phyloP scores from a whole-genome alignment of 768 basidiomycete genomes.

The Mrakia gelida region DNA sequence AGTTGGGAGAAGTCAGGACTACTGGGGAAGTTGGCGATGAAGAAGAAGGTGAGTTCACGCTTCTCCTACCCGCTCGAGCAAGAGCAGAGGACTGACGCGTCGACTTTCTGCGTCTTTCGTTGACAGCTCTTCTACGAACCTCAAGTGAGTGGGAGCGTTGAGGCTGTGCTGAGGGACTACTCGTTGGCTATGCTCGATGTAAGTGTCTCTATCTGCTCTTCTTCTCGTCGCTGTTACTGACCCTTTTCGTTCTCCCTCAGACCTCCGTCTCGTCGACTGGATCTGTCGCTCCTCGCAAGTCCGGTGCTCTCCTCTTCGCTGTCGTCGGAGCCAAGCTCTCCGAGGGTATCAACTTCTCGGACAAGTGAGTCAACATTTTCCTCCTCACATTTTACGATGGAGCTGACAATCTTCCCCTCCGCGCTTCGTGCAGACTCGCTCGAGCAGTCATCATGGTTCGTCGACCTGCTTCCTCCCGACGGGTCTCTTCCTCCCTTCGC shows the following conservation, averaged over 20 bases:
- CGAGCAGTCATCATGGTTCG: constrained; percentile 68
- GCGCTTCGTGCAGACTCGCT: constrained; percentile 52
- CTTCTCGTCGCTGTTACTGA: no score
- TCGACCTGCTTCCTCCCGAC: background rate
- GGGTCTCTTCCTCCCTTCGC: background rate
- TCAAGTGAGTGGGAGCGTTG: constrained; percentile 64
- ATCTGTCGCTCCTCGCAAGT: constrained; percentile 20
- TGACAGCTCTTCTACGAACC: constrained; percentile 84
- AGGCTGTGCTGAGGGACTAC: constrained; percentile 69
- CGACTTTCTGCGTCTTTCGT: background rate
- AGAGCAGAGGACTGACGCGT: no score
- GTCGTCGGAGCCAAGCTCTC: constrained; percentile 97
- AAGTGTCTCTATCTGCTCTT: background rate
- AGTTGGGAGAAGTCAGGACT: constrained; percentile 63
- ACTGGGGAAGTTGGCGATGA: constrained; percentile 58
- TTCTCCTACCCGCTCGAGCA: background rate
- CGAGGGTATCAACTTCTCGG: constrained; percentile 73
- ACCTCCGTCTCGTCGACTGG: background rate
- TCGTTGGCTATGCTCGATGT: constrained; percentile 49
- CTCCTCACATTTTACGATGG: no score
- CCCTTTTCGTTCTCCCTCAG: background rate
- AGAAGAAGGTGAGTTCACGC: constrained; percentile 62
- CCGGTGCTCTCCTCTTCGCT: constrained; percentile 80
- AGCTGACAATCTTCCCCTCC: no score
- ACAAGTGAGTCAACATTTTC: constrained; percentile 48